Percentiles rank a stretch among this genome's conserved stretches.
These are phyloP conservation scores for Xerophyta viscosa DNA, from an alignment of 106 monocot species.

Conservation along the genomic window DNA sequence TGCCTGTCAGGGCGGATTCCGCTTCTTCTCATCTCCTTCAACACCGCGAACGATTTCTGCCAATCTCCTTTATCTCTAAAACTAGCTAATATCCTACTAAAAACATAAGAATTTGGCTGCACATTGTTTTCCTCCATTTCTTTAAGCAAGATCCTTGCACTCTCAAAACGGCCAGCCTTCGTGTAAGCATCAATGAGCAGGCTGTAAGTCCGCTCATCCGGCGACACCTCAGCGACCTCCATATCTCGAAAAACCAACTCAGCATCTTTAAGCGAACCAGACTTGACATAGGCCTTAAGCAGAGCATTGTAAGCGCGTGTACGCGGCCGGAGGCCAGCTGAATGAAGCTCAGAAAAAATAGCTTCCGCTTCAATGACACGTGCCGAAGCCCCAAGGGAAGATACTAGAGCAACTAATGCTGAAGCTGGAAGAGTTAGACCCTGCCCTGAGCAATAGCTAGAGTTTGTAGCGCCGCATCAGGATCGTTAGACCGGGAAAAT, in stretches of 20 bases:
- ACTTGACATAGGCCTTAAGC: conserved; percentile 73
- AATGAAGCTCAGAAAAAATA: conserved; percentile 63
- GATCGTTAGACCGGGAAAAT: conserved; percentile 52
- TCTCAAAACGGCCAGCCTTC: conserved; percentile 75
- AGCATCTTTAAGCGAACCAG: conserved; percentile 46
- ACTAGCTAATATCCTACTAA: conserved; percentile 65
- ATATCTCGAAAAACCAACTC: conserved; percentile 74
- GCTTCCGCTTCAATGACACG: conserved; percentile 75
- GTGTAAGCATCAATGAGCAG: conserved; percentile 82
- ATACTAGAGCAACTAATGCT: conserved; percentile 42
- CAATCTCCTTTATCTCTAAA: conserved; percentile 85
- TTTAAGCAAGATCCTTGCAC: conserved; percentile 68
- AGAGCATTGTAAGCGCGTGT: conserved; percentile 83
- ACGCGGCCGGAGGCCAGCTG: conserved; percentile 38
- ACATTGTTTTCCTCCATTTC: conserved; percentile 79
- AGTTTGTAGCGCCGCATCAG: conserved; percentile 44
- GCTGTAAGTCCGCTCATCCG: conserved; percentile 79
- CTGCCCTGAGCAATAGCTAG: conserved; percentile 53
- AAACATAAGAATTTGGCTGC: conserved; percentile 69
- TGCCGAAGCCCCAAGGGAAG: conserved; percentile 29
- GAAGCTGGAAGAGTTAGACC: conserved; percentile 69
- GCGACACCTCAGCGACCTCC: conserved; percentile 41
- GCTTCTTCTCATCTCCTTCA: conserved; percentile 71
- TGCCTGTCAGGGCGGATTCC: conserved; percentile 72
- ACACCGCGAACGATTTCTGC: conserved; percentile 77